Evolutionary conservation across 768 basidiomycete genomes (phyloP).

Genomic region (Panaeolus cyanescens): DNA sequence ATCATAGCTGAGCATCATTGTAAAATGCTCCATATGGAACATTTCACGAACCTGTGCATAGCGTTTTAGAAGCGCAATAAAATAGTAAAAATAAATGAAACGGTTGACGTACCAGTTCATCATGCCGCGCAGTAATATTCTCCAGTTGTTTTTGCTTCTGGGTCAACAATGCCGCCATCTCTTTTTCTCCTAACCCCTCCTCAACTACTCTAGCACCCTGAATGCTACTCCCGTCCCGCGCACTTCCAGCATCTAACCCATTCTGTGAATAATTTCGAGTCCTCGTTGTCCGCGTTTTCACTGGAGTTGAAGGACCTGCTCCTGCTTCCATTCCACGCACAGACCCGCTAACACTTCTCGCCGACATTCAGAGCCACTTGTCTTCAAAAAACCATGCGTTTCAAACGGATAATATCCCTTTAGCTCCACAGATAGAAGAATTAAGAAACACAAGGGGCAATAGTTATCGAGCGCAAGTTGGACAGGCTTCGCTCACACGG

Average conservation of each 20-base stretch:
- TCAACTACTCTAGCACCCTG: conserved; percentile 9
- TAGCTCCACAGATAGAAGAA: background rate
- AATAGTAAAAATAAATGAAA: background rate
- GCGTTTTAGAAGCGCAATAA: background rate
- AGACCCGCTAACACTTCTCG: conserved; percentile 10
- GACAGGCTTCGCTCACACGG: conserved; percentile 8
- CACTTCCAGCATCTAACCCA: background rate
- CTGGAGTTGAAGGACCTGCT: conserved; percentile 7
- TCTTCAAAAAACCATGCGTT: background rate
- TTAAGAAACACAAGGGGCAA: background rate
- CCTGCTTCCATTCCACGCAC: conserved; percentile 5
- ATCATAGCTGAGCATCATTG: conserved; percentile 74
- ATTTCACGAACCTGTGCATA: conserved; percentile 70
- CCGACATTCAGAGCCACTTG: conserved; percentile 9
- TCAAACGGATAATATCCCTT: background rate
- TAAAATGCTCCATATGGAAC: conserved; percentile 87
- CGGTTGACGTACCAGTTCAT: conserved; percentile 63
- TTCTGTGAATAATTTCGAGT: background rate
- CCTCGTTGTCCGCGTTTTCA: background rate
- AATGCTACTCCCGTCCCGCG: background rate
- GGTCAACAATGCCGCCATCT: conserved; percentile 50
- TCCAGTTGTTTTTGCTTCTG: conserved; percentile 64
- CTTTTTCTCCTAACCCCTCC: conserved; percentile 30
- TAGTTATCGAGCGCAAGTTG: background rate
- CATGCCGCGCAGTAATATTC: conserved; percentile 64